phyloP scores from a whole-genome alignment of 495 filamentous ascomycete genomes.

The Apodospora peruviana region DNA sequence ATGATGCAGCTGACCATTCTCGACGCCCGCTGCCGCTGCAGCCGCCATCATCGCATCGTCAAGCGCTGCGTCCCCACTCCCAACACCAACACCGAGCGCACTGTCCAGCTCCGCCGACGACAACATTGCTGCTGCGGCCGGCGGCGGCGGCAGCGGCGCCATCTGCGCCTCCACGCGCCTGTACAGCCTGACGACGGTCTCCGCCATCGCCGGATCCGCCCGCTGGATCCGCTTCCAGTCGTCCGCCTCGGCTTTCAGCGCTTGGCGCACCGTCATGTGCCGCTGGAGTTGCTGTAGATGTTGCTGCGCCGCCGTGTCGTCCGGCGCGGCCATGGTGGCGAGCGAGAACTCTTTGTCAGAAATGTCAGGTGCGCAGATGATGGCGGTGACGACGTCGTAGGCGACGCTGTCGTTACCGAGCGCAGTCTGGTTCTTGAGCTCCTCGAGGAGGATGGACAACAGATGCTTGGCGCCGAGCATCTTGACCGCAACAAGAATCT shows the following conservation, averaged over 20 bases:
- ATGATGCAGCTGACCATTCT: neutral
- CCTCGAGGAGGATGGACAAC: conserved; percentile 59
- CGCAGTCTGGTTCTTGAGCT: conserved; percentile 51
- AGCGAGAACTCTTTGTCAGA: conserved; percentile 39
- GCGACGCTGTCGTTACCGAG: conserved; percentile 54
- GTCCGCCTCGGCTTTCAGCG: conserved; percentile 58
- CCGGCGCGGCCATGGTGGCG: conserved; percentile 15
- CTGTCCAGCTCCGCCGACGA: conserved; percentile 18
- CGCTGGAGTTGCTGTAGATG: conserved; percentile 25
- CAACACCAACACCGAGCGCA: conserved; percentile 17
- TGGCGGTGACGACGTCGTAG: conserved; percentile 66
- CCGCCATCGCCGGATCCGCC: conserved; percentile 55
- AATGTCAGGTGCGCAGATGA: conserved; percentile 67
- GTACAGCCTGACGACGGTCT: conserved; percentile 68
- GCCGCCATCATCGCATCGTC: conserved; percentile 28
- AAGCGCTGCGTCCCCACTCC: conserved; percentile 14
- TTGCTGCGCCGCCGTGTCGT: conserved; percentile 16
- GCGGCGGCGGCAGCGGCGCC: conserved; percentile 28
- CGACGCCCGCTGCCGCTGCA: conserved; percentile 11
- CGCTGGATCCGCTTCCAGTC: conserved; percentile 58
- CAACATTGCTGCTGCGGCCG: conserved; percentile 17
- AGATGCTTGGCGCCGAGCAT: conserved; percentile 64
- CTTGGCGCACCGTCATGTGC: conserved; percentile 55
- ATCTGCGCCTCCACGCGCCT: conserved; percentile 64
- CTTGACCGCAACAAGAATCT: conserved; percentile 59